These are phyloP conservation scores for Goffeauzyma gilvescens DNA, from an alignment of 768 basidiomycete species.

Conservation along the genomic window DNA sequence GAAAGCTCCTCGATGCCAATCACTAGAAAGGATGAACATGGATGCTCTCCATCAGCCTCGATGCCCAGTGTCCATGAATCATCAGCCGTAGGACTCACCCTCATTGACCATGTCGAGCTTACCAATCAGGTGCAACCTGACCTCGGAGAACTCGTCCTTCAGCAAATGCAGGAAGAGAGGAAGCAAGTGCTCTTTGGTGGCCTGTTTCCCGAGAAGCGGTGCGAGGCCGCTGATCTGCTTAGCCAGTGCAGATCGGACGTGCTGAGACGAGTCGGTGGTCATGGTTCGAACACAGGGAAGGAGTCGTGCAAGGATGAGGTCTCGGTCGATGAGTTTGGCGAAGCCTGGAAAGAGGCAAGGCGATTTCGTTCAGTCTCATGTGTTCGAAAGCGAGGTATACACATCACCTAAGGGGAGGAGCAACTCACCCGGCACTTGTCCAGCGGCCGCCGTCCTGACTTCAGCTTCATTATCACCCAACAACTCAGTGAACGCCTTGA, in stretches of 20 bases:
- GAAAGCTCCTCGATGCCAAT: conserved; percentile 91
- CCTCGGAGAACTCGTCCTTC: conserved; percentile 98
- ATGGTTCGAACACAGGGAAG: conserved; percentile 88
- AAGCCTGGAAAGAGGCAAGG: conserved; percentile 45
- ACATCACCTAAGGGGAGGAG: not conserved
- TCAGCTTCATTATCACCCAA: conserved; percentile 98
- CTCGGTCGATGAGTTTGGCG: conserved; percentile 76
- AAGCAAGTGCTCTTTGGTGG: conserved; percentile 88
- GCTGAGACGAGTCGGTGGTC: conserved; percentile 82
- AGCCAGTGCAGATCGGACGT: conserved; percentile 88
- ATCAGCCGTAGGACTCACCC: conserved; percentile 38
- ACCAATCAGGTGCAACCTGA: conserved; percentile 91
- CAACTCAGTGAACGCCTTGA: conserved; percentile 75
- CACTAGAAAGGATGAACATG: conserved; percentile 39
- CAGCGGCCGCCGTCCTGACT: conserved; percentile 85
- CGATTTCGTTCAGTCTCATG: conserved; percentile 4
- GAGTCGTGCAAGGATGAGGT: conserved; percentile 77
- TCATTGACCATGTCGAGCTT: conserved; percentile 89
- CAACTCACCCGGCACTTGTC: conserved; percentile 88
- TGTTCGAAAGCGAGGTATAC: not conserved
- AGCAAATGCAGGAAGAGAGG: conserved; percentile 88
- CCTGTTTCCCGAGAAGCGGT: conserved; percentile 74
- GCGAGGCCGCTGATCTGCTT: conserved; percentile 92
- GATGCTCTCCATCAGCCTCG: no score
- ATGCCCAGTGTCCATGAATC: not conserved